Base-by-base conservation (phyloP, 495 filamentous ascomycete genomes). In the Penicillium fimorum region DNA sequence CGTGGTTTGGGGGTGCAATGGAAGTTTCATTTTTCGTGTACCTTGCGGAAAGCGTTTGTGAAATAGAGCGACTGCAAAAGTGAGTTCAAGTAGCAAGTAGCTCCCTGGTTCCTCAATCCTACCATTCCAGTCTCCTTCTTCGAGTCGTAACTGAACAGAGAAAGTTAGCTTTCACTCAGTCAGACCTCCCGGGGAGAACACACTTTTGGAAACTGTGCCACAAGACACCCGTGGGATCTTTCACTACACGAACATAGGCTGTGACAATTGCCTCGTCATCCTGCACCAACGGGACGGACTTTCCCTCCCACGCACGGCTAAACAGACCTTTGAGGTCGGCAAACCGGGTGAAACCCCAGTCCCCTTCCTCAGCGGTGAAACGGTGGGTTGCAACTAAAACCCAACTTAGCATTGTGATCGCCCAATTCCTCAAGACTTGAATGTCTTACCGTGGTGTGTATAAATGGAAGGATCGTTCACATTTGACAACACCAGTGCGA, bases 61-160 rank as follows among this genome's bases (percentile, higher is more conserved):
- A 99, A 97, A 69, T 92, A 99, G 30, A 99, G 73, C 8, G 94
- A 97, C 70, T 99, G 94, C 30, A 99, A 75, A 10, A 99, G 85
- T 2, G 94, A 99, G 72, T 99, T 99, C 20, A 99, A 80, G 68
- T 99, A 99, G 75, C 94, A 99, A 8, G 94, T 99, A 20, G 94
- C 94, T 55, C 94, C 94, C 71, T 99, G 94, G 64, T 99, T 99
- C 67, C 92, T 94, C 41, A 99, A 77, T 24, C 94, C 94, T 41
- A 99, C 94, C 81, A 90, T 96, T 42, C 92, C 94, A 12, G 94
- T 99, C 75, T 96, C 92, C 68, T 93, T 96, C 76, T 97, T 99
- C 17, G 95, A 97, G 65, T 99, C 94, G 64, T 98, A 98, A 76
- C 86, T 88, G 54, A 20, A 49, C 47, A 11, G 27, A 33, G 4